Conservation (phyloP, 495 filamentous ascomycete species). For the Xylaria venustula region DNA sequence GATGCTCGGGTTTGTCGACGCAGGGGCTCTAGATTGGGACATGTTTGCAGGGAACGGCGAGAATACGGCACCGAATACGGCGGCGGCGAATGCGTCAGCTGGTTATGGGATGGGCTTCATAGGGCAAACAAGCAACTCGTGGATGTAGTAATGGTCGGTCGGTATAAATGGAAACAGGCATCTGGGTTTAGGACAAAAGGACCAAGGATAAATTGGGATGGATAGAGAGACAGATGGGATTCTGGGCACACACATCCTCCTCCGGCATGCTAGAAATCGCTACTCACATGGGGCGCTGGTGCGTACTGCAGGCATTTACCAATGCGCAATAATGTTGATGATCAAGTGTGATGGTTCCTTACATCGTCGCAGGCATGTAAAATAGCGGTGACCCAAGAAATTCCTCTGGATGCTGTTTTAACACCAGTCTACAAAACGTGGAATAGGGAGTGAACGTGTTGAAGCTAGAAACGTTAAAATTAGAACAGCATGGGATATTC, state of each 20-base stretch:
- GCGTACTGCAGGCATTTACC: no score
- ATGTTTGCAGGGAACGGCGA: conserved; percentile 31
- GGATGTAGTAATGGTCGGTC: conserved; percentile 3
- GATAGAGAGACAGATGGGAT: neutral
- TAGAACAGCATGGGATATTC: no score
- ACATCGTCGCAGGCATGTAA: no score
- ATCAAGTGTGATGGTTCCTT: no score
- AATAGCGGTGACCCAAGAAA: no score
- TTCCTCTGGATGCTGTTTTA: no score
- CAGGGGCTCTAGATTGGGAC: conserved; percentile 41
- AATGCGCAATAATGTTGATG: no score
- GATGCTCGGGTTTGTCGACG: conserved; percentile 38
- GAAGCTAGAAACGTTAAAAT: no score
- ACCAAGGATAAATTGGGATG: neutral
- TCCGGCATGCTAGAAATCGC: conserved; percentile 7
- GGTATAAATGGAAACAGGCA: neutral
- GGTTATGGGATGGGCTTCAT: neutral
- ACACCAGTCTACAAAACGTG: no score
- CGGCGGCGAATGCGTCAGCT: no score
- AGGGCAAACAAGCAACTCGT: neutral
- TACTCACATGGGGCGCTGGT: neutral
- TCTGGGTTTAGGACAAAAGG: neutral
- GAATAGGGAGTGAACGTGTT: no score
- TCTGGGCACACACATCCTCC: neutral
- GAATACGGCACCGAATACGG: neutral